Conservation (phyloP, 768 basidiomycete species). For the Suillus weaverae region DNA sequence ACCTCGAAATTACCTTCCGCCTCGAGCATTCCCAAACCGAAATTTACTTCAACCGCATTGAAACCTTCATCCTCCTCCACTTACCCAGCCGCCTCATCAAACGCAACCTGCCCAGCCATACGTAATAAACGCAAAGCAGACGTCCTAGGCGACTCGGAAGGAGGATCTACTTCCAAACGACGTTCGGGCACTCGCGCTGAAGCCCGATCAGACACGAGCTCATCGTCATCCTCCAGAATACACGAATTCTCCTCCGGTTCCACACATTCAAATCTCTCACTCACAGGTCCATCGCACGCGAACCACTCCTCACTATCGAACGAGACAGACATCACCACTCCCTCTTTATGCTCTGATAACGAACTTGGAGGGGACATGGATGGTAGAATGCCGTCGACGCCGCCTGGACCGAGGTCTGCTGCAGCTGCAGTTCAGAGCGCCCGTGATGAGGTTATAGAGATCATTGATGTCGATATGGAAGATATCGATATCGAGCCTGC, state of each 20-base stretch:
- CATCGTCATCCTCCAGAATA: not conserved
- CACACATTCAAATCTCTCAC: not conserved
- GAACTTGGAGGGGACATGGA: constrained; percentile 50
- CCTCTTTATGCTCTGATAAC: constrained; percentile 75
- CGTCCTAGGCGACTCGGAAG: not conserved
- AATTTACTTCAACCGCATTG: too few relatives aligned
- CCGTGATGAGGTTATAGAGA: constrained; percentile 19
- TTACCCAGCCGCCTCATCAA: not conserved
- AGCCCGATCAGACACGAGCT: not conserved
- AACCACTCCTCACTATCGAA: constrained; percentile 17
- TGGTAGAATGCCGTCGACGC: constrained; percentile 48
- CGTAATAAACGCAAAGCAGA: constrained; percentile 1
- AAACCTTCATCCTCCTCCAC: not conserved
- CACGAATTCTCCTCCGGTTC: not conserved
- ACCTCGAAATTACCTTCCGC: not conserved
- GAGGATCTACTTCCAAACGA: not conserved
- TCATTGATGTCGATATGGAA: constrained; percentile 42
- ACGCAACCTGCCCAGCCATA: not conserved
- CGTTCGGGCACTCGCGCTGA: not conserved
- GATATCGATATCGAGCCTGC: constrained; percentile 14
- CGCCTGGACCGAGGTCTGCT: constrained; percentile 41
- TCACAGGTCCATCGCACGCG: not conserved
- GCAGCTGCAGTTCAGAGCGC: not conserved
- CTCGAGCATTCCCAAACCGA: not conserved
- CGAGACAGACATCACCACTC: constrained; percentile 52